Conservation (phyloP, 257 asterid species). For the Solanum lycopersicoides region DNA sequence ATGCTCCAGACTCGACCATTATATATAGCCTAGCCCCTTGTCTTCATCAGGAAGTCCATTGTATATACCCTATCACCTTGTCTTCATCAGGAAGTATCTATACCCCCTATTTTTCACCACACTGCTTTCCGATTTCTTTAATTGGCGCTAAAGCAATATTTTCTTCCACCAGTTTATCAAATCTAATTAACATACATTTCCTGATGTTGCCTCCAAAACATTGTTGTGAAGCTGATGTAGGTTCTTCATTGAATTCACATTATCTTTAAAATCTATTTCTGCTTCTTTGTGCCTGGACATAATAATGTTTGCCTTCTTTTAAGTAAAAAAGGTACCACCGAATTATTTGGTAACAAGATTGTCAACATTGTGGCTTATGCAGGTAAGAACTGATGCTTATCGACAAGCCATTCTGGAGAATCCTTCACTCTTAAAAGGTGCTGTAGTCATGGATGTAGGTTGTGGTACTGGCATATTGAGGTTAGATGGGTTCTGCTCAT, state of each 20-base stretch:
- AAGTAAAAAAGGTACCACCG: not conserved
- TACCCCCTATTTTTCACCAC: not conserved
- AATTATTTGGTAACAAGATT: not conserved
- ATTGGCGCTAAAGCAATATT: not conserved
- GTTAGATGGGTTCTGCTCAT: conserved; percentile 16
- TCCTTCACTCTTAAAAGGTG: conserved; percentile 64
- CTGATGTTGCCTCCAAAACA: not conserved
- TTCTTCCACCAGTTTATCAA: not conserved
- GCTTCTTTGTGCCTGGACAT: not conserved
- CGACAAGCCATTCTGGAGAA: conserved; percentile 74
- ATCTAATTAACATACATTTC: not conserved
- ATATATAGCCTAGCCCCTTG: not conserved
- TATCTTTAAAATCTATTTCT: not conserved
- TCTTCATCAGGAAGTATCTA: not conserved
- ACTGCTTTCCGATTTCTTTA: not conserved
- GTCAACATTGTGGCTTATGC: conserved; percentile 4
- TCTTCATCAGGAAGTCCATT: not conserved
- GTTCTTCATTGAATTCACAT: not conserved
- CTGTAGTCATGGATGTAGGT: conserved; percentile 92
- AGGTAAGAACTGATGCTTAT: conserved; percentile 90
- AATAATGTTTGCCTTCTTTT: not conserved
- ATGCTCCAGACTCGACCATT: not conserved
- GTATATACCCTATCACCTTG: not conserved
- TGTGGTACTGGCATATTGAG: conserved; percentile 98
- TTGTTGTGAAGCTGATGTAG: not conserved